Conservation (phyloP, 2,329 filamentous ascomycete genomes). For the Tolypocladium ophioglossoides region DNA sequence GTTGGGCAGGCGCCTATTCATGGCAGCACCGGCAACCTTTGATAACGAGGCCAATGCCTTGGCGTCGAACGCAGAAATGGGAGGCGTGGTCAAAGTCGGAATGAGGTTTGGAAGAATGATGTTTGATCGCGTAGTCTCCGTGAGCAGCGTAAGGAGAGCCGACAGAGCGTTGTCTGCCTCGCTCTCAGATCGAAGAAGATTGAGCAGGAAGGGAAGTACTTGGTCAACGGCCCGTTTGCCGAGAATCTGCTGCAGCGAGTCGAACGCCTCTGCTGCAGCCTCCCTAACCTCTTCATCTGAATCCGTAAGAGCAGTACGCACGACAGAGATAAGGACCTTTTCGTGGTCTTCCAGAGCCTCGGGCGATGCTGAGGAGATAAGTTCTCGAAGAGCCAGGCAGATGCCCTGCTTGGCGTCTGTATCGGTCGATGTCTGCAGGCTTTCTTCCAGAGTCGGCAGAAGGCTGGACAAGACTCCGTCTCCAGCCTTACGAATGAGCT, state of each 20-base stretch:
- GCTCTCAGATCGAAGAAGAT: constrained; percentile 73
- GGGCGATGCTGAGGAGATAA: constrained; percentile 78
- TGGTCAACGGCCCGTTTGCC: constrained; percentile 94
- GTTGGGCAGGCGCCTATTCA: constrained; percentile 79
- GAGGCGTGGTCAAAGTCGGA: constrained; percentile 79
- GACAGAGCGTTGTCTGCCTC: constrained; percentile 87
- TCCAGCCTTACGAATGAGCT: constrained; percentile 93
- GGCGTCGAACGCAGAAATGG: constrained; percentile 91
- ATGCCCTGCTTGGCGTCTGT: constrained; percentile 94
- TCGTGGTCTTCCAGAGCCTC: constrained; percentile 92
- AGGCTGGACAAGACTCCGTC: constrained; percentile 84
- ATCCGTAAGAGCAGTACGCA: constrained; percentile 86
- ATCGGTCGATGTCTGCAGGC: constrained; percentile 78
- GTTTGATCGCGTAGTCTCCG: constrained; percentile 86
- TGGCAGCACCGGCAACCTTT: constrained; percentile 78
- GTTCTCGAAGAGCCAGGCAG: constrained; percentile 87
- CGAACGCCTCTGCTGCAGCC: constrained; percentile 93
- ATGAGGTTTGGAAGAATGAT: constrained; percentile 95
- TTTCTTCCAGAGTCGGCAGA: constrained; percentile 85
- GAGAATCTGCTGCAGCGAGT: constrained; percentile 84
- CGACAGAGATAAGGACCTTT: constrained; percentile 87
- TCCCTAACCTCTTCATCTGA: constrained; percentile 83
- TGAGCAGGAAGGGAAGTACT: constrained; percentile 85
- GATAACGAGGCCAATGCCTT: constrained; percentile 87
- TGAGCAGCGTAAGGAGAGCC: constrained; percentile 86